Percentiles rank a stretch among this genome's conserved stretches.
Conservation (phyloP, 257 asterid species). For the Paulownia fortunei region DNA sequence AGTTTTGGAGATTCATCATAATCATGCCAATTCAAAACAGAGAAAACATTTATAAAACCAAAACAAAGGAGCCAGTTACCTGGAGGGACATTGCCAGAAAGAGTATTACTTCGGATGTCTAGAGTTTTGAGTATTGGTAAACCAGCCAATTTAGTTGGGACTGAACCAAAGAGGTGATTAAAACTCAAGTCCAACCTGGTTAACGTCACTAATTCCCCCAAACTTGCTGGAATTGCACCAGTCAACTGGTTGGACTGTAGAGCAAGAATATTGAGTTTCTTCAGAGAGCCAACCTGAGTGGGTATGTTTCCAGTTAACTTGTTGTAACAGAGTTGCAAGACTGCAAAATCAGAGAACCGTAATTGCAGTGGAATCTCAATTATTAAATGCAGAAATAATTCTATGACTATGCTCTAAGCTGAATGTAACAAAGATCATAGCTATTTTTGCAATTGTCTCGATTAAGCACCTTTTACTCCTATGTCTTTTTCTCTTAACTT, state of each 20-base stretch:
- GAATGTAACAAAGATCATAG: conserved; percentile 9
- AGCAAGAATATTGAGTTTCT: conserved; percentile 82
- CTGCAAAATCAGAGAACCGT: too few species aligned
- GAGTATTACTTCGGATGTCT: conserved; percentile 81
- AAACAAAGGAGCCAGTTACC: conserved; percentile 50
- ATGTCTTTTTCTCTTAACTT: too few species aligned
- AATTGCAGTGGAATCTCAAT: too few species aligned
- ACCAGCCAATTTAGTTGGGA: conserved; percentile 67
- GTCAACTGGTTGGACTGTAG: conserved; percentile 79
- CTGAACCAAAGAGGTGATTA: conserved; percentile 77
- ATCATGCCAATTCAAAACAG: background rate
- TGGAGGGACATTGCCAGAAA: conserved; percentile 90
- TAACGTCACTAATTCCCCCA: conserved; percentile 63
- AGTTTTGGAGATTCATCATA: background rate
- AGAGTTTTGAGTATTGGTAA: conserved; percentile 63
- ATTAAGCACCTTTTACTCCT: background rate
- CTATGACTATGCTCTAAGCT: too few species aligned
- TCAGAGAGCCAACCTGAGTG: conserved; percentile 65
- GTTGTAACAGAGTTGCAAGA: conserved; percentile 90
- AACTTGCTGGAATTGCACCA: conserved; percentile 94
- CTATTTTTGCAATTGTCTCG: background rate
- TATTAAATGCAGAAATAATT: too few species aligned
- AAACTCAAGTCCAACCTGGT: conserved; percentile 89
- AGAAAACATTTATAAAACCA: too few species aligned
- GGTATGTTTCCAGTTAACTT: conserved; percentile 79